Percentiles rank a stretch among this genome's conserved stretches.
phyloP scores from a whole-genome alignment of 352 stramenopile species.

The Globisporangium spiculum region DNA sequence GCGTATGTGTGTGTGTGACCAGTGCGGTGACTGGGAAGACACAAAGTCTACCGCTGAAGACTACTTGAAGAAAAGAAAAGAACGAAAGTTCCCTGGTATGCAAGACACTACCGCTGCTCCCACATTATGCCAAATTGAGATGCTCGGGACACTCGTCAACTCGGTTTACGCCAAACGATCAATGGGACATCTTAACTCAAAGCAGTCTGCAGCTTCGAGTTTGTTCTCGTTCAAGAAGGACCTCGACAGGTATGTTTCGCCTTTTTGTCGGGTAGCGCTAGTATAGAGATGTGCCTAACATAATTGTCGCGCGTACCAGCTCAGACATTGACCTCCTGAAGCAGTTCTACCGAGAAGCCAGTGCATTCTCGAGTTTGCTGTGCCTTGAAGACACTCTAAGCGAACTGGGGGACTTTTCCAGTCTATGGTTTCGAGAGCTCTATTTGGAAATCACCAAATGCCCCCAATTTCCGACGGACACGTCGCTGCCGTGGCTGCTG shows the following conservation, averaged over 20 bases:
- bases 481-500: conserved; percentile 82
- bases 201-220: conserved; percentile 27
- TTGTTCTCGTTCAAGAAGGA: conserved; percentile 79
- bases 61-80: conserved; percentile 51
- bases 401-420: conserved; percentile 59
- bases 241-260: conserved; percentile 53
- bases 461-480: conserved; percentile 80
- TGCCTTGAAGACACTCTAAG: conserved; percentile 44
- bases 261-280: background rate
- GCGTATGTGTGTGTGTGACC: background rate
- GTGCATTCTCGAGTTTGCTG: conserved; percentile 54
- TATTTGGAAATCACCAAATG: conserved; percentile 68
- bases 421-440: conserved; percentile 81
- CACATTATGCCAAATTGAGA: conserved; percentile 43
- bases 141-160: conserved; percentile 50
- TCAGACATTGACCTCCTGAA: conserved; percentile 63
- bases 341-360: conserved; percentile 43
- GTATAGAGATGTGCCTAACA: background rate
- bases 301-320: conserved; percentile 19
- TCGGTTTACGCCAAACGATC: conserved; percentile 65
- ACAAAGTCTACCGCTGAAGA: conserved; percentile 33
- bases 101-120: conserved; percentile 27
- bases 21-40: conserved; percentile 64
- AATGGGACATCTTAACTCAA: conserved; percentile 54
- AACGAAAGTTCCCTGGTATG: conserved; percentile 38